Conservation (phyloP, 2,329 filamentous ascomycete genomes). For the Nakataea oryzae region DNA sequence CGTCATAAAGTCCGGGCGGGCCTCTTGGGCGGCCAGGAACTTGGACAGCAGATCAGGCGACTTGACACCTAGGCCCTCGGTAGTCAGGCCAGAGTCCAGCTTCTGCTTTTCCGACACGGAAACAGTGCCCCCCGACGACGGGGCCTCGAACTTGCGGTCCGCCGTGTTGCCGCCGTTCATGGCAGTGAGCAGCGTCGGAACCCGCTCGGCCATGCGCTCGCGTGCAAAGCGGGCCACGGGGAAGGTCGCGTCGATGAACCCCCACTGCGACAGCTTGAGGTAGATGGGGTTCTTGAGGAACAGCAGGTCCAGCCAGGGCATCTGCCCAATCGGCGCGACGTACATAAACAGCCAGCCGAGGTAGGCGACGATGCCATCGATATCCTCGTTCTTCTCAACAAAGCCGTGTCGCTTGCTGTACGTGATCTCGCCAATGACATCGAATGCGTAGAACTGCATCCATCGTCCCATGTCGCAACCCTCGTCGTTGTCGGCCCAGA, state of each 20-base stretch:
- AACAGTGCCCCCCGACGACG: too few species aligned
- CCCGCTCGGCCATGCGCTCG: slow-evolving; percentile 55
- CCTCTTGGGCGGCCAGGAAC: slow-evolving; percentile 58
- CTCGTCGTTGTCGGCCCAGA: slow-evolving; percentile 34
- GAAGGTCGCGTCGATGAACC: slow-evolving; percentile 58
- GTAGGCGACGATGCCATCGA: slow-evolving; percentile 63
- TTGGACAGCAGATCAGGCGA: slow-evolving; percentile 57
- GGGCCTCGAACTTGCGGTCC: slow-evolving; percentile 16
- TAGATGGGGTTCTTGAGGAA: slow-evolving; percentile 67
- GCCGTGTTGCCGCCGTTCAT: slow-evolving; percentile 22
- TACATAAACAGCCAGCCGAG: slow-evolving; percentile 57
- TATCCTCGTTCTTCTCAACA: slow-evolving; percentile 62
- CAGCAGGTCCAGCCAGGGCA: slow-evolving; percentile 56
- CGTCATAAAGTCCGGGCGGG: slow-evolving; percentile 61
- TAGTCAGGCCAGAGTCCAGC: background rate
- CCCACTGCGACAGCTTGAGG: slow-evolving; percentile 56
- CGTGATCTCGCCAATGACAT: slow-evolving; percentile 69
- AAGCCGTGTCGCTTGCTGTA: slow-evolving; percentile 70
- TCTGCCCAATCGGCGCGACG: slow-evolving; percentile 65
- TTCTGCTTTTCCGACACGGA: background rate
- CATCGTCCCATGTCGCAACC: slow-evolving; percentile 58
- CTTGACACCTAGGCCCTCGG: slow-evolving; percentile 19
- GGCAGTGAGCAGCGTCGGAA: slow-evolving; percentile 17
- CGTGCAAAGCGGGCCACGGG: slow-evolving; percentile 64
- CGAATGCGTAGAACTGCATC: slow-evolving; percentile 75